Percentiles rank a stretch among this genome's conserved stretches.
Conservation (phyloP, 1,139 yeast species). For the Yamadazyma triangularis region DNA sequence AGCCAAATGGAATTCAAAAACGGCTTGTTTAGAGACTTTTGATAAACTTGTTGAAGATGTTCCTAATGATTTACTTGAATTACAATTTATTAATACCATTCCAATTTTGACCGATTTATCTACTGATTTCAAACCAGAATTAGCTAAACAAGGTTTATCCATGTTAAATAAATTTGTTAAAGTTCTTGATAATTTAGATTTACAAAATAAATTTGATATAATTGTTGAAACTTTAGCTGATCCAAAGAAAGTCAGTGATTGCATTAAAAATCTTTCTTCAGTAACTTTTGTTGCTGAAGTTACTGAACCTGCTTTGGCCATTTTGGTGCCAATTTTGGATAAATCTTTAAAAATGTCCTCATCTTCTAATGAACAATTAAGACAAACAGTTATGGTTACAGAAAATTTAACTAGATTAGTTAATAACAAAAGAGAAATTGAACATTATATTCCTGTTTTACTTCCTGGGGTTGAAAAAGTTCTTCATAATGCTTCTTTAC, state of each 20-base stretch:
- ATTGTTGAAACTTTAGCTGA: constrained; percentile 87
- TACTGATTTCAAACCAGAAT: constrained; percentile 95
- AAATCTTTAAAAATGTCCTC: constrained; percentile 87
- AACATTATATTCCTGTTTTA: constrained; percentile 76
- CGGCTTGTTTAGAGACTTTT: constrained; percentile 69
- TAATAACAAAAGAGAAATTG: constrained; percentile 89
- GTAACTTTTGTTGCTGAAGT: constrained; percentile 98
- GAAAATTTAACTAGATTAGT: constrained; percentile 95
- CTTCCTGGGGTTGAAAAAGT: constrained; percentile 90
- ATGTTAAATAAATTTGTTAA: constrained; percentile 69
- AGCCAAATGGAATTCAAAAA: constrained; percentile 91
- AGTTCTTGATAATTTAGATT: constrained; percentile 87
- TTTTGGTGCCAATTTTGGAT: constrained; percentile 87
- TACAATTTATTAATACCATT: constrained; percentile 70
- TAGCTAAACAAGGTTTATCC: constrained; percentile 78
- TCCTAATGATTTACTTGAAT: constrained; percentile 81
- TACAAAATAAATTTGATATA: constrained; percentile 78
- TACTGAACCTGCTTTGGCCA: constrained; percentile 88
- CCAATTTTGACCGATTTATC: constrained; percentile 87
- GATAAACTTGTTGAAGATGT: constrained; percentile 75
- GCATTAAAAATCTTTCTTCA: constrained; percentile 84
- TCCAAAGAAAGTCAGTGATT: constrained; percentile 82
- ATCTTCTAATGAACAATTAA: constrained; percentile 89
- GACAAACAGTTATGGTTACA: constrained; percentile 94
- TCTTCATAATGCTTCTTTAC: constrained; percentile 83